These are phyloP conservation scores for Leccinum subfulvum DNA, from an alignment of 1,284 basidiomycete species.

Conservation along the genomic window DNA sequence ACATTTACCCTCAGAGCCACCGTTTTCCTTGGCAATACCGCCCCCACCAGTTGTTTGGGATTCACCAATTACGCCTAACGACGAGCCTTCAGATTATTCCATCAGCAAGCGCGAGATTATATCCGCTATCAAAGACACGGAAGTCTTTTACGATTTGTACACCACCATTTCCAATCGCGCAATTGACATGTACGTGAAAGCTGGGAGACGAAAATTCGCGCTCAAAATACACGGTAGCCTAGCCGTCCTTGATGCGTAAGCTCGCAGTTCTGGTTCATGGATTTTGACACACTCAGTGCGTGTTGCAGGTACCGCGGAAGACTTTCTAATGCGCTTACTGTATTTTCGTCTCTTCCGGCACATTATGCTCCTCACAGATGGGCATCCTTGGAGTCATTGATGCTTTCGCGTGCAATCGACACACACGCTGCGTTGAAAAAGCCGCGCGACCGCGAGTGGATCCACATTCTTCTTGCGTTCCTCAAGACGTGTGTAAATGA, in stretches of 20 bases:
- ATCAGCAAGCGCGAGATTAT: slow-evolving; percentile 70
- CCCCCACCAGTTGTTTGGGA: slow-evolving; percentile 19
- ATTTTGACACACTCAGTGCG: slow-evolving; percentile 16
- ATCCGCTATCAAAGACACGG: slow-evolving; percentile 54
- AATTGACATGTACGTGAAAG: slow-evolving; percentile 78
- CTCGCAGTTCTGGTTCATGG: slow-evolving; percentile 13
- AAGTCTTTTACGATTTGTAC: slow-evolving; percentile 76
- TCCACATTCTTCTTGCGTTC: slow-evolving; percentile 67
- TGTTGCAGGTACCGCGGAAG: slow-evolving; percentile 62
- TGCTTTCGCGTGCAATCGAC: slow-evolving; percentile 69
- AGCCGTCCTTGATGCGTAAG: slow-evolving; percentile 84
- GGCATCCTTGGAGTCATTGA: slow-evolving; percentile 73
- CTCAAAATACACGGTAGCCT: slow-evolving; percentile 81
- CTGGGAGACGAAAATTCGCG: slow-evolving; percentile 80
- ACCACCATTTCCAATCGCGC: slow-evolving; percentile 73
- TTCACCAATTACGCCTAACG: slow-evolving; percentile 17
- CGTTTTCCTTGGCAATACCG: slow-evolving; percentile 58
- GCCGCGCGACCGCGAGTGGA: slow-evolving; percentile 70
- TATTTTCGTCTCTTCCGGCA: slow-evolving; percentile 75
- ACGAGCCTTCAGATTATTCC: slow-evolving; percentile 32
- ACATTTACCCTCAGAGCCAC: slow-evolving; percentile 69
- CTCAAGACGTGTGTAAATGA: slow-evolving; percentile 64
- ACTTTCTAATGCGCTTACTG: slow-evolving; percentile 58
- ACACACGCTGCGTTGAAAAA: slow-evolving; percentile 56
- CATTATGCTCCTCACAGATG: slow-evolving; percentile 81